A percentile compares a stretch with the other conserved stretches of the same genome.
These are phyloP conservation scores for Pichia sp. DNA, from an alignment of 1,139 yeast species.

Conservation along the genomic window DNA sequence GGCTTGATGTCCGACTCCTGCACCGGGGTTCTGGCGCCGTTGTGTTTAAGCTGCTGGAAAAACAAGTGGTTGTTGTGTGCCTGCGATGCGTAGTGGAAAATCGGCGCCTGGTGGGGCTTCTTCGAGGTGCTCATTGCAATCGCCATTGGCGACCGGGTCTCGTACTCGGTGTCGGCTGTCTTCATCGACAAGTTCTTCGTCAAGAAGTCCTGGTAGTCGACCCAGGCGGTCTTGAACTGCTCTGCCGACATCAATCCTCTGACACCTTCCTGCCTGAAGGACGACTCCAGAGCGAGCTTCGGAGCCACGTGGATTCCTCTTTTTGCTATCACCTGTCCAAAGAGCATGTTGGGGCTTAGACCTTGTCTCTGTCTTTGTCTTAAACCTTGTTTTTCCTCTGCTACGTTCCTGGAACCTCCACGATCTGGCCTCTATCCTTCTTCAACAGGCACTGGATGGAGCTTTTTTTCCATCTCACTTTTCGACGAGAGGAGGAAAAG, in stretches of 20 bases:
- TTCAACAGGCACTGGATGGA: no score
- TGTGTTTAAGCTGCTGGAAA: conserved; percentile 56
- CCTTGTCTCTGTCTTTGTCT: no score
- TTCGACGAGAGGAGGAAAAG: not conserved
- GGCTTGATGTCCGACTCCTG: conserved; percentile 34
- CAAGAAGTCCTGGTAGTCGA: conserved; percentile 67
- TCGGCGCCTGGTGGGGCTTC: conserved; percentile 61
- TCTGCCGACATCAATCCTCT: conserved; percentile 64
- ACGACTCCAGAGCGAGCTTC: conserved; percentile 41
- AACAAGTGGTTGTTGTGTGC: conserved; percentile 90
- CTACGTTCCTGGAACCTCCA: not conserved
- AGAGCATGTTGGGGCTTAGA: not conserved
- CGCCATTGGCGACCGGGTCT: conserved; percentile 73
- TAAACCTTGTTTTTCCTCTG: no score
- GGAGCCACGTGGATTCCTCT: conserved; percentile 60
- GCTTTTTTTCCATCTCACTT: not conserved
- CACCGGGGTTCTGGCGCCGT: conserved; percentile 28
- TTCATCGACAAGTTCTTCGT: conserved; percentile 66
- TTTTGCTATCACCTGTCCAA: conserved; percentile 14
- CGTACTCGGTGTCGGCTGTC: conserved; percentile 77
- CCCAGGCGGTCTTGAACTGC: conserved; percentile 77
- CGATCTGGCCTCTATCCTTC: not conserved
- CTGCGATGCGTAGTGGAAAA: conserved; percentile 86
- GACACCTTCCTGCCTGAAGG: conserved; percentile 50
- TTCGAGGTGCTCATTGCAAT: conserved; percentile 70